Evolutionary conservation across 306 rosid species (phyloP).

Genomic region (Hylodesmum podocarpum): DNA sequence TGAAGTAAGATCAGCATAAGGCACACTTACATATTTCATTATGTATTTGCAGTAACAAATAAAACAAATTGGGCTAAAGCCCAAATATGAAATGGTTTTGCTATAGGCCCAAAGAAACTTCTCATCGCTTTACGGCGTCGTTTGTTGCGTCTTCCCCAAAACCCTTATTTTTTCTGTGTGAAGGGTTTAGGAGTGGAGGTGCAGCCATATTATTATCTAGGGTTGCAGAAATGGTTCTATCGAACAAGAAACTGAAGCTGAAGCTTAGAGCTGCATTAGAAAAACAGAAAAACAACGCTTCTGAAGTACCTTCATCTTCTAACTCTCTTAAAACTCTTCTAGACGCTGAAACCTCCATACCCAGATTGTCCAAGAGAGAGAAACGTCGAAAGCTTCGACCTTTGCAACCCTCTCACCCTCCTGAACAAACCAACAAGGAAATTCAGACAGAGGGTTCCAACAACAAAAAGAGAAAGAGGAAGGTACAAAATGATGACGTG

Average conservation of each 20-base stretch:
- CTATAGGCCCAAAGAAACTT: neutral
- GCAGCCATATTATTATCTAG: neutral
- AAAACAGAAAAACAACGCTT: constrained; percentile 21
- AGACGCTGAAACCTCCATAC: constrained; percentile 42
- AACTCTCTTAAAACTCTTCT: constrained; percentile 52
- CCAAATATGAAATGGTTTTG: neutral
- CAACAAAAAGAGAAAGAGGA: constrained; percentile 39
- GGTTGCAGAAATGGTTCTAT: constrained; percentile 70
- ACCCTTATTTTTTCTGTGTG: neutral
- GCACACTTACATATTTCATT: too few species aligned
- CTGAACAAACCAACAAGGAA: constrained; percentile 28
- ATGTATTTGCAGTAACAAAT: too few species aligned
- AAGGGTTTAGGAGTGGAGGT: neutral
- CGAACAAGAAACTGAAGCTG: constrained; percentile 80
- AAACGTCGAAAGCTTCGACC: constrained; percentile 55
- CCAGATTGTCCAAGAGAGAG: constrained; percentile 77
- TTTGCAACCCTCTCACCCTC: constrained; percentile 21
- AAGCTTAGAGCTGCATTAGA: constrained; percentile 57
- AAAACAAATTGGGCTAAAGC: too few species aligned
- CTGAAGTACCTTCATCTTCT: constrained; percentile 22
- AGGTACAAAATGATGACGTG: constrained; percentile 32
- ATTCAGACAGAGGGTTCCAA: constrained; percentile 34
- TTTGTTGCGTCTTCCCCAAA: constrained; percentile 15
- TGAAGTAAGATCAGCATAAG: too few species aligned
- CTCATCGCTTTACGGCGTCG: constrained; percentile 19